Evolutionary conservation across 169 alveolate species (phyloP), one percentile per base, ranked within the genome.

Genomic region (Plasmodium yoelii): DNA sequence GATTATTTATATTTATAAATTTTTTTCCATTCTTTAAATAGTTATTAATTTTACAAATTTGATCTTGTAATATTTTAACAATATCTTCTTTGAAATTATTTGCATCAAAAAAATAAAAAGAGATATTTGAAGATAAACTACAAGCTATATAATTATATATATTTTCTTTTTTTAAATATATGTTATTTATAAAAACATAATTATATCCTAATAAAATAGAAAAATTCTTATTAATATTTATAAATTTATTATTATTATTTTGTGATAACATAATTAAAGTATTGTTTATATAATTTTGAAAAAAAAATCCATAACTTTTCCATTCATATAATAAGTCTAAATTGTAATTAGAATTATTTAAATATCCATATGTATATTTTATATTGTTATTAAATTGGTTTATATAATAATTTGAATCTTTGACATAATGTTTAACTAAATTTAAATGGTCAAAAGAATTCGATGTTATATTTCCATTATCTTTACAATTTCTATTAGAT

Each of bases 121-220:
- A 77, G 2, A 51, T 42, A 10, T 77, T 77, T 46, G 88, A 77
- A 10, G 24, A 63, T 13, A 77, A 0, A 22, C 71, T 57, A 18
- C 88, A 77, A 10, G 88, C 63, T 47, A 77, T 24, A 55, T 22
- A 77, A 28, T 77, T 77, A 10, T 63, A 15, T 2, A 77, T 15
- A 0, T 77, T 63, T 3, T 19, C n/a, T 22, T 28, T 44, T 1
- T 49, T 2, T n/a, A 77, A 1, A 39, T 56, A 34, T 10, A 47
- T 63, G 24, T 77, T 15, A 59, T 77, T 77, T n/a, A 77, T 77
- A 34, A 77, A 19, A 24, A 64, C 47, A 24, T 47, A 63, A 15
- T 77, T 74, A 77, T 63, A 77, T 2, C 88, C 88, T 64, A 77
- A 6, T n/a, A 77, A 69, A 28, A 42, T 42, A 10, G 88, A 77